Evolutionary conservation across 1,139 yeast genomes (phyloP), one percentile per base, ranked within the genome.

Genomic region (Hanseniaspora uvarum): DNA sequence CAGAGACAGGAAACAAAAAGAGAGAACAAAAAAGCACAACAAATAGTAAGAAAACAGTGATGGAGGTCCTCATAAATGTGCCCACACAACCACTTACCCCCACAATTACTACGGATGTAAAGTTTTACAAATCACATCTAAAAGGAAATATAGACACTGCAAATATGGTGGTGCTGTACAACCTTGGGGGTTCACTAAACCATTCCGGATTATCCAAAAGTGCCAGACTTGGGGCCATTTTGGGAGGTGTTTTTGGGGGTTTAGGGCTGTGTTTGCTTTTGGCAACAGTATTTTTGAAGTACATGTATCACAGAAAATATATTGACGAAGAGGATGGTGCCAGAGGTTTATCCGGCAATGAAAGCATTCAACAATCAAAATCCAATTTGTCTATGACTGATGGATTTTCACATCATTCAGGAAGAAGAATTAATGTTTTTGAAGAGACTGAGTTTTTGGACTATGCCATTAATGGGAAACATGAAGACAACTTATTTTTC

Each of bases 201-300:
- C 26, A 33, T 37, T 6, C 21, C 2, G 18, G 41, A 36, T 14
- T 52, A 7, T 39, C 31, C 50, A 24, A 26, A 30, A 46, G 44
- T 2, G 43, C 46, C 2, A 43, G 18, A 6, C 16, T 53, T 5
- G 55, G 55, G 11, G 50, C 49, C 14, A 53, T 50, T 5, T 8
- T 54, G 4, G 56, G 56, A 23, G 50, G 52, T 37, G 43, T 53
- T n/a, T 40, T 50, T 47, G 55, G 53, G n/a, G 40, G 40, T 7
- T 11, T 53, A 6, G 24, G 37, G 3, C 5, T 44, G 4, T 44
- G 38, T 31, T 44, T 44, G 34, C 11, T 53, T 5, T 8, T 53
- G 11, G 28, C 34, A 33, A 26, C 38, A 21, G 19, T 53, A 5
- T 45, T 46, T 11, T 48, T 39, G 26, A 53, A 53, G 36, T 43